These are phyloP conservation scores for Penicillium dipodomyicola DNA, from an alignment of 495 filamentous ascomycete genomes.

Conservation along the genomic window DNA sequence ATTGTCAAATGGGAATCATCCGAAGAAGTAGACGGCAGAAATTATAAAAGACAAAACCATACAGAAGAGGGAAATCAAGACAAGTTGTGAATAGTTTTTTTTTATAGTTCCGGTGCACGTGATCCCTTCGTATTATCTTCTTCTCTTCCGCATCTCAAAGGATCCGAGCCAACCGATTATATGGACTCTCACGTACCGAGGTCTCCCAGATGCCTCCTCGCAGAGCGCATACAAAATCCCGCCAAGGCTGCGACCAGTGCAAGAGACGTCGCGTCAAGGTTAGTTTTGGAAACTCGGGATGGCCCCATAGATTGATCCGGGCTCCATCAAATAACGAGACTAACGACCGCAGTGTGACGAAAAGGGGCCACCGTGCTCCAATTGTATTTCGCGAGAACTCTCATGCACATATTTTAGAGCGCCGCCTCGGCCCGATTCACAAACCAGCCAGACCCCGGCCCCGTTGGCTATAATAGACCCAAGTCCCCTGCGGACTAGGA, in stretches of 20 bases:
- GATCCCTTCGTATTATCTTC: not conserved
- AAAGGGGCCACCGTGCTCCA: conserved; percentile 44
- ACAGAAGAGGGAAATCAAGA: not conserved
- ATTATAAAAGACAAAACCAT: not conserved
- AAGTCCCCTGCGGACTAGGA: conserved; percentile 17
- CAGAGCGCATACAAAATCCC: conserved; percentile 55
- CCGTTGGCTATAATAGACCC: conserved; percentile 7
- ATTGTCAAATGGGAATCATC: not conserved
- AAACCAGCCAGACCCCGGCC: conserved; percentile 6
- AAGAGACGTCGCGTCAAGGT: conserved; percentile 58
- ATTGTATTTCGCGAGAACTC: conserved; percentile 42
- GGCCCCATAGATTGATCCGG: not conserved
- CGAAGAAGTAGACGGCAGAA: not conserved
- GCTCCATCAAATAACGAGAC: conserved; percentile 2
- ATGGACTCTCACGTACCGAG: conserved; percentile 1
- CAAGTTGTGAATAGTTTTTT: not conserved
- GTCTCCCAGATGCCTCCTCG: conserved; percentile 33
- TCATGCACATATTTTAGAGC: conserved; percentile 39
- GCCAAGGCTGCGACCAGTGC: conserved; percentile 57
- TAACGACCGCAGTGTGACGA: conserved; percentile 43
- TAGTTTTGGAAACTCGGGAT: conserved; percentile 2
- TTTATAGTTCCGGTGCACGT: conserved; percentile 10
- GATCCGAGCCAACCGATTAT: conserved; percentile 3
- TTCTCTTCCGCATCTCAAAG: conserved; percentile 5
- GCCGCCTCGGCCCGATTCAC: conserved; percentile 19